Conservation (phyloP, 495 filamentous ascomycete genomes). For the Saxophila tyrrhenica region DNA sequence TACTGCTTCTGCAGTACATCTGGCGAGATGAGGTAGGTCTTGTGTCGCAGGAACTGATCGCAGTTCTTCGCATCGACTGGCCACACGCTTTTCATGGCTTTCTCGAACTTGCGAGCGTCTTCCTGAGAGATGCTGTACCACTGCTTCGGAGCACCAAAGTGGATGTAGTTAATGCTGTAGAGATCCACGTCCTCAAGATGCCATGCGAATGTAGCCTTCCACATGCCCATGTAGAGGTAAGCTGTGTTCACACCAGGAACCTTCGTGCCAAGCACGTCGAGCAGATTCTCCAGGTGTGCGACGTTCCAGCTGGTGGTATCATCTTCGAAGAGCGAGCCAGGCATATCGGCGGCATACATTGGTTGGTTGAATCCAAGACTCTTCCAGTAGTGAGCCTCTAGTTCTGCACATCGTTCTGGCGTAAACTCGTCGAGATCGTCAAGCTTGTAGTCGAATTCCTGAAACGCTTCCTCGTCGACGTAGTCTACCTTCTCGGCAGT, state of each 20-base stretch:
- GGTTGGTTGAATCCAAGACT: constrained; percentile 87
- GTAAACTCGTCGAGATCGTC: constrained; percentile 75
- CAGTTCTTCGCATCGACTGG: constrained; percentile 94
- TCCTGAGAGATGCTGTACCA: constrained; percentile 99
- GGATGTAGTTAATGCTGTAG: constrained; percentile 99
- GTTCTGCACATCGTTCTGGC: constrained; percentile 78
- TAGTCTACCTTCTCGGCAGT: constrained; percentile 58
- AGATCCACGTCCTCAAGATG: constrained; percentile 97
- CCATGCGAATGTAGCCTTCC: constrained; percentile 99
- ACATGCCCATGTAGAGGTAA: constrained; percentile 98
- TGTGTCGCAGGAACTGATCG: constrained; percentile 92
- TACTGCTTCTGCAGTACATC: constrained; percentile 72
- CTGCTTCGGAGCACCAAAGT: constrained; percentile 96
- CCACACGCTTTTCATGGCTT: constrained; percentile 88
- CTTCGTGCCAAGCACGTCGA: constrained; percentile 89
- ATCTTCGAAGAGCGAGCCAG: constrained; percentile 90
- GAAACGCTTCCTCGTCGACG: constrained; percentile 77
- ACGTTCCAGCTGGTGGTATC: constrained; percentile 81
- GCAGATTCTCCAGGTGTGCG: constrained; percentile 80
- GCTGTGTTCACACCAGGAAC: constrained; percentile 96
- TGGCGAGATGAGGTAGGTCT: constrained; percentile 95
- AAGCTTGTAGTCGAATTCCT: constrained; percentile 78
- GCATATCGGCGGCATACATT: constrained; percentile 94
- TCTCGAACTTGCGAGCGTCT: constrained; percentile 88
- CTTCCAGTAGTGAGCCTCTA: constrained; percentile 93